These are phyloP conservation scores for Arthrobotrys conoides DNA, from an alignment of 2,329 filamentous ascomycete genomes.

Conservation along the genomic window DNA sequence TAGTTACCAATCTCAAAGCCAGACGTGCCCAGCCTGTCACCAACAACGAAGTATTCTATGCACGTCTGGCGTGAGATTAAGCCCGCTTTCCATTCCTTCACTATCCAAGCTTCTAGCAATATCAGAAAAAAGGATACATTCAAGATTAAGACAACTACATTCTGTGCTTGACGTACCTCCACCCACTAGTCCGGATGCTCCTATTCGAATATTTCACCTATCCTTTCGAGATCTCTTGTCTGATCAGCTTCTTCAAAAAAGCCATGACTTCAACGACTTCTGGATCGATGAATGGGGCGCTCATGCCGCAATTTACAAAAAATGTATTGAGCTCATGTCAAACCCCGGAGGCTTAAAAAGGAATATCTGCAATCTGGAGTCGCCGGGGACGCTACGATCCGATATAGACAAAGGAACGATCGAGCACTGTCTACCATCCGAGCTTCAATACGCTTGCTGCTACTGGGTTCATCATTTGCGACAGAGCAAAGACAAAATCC, in stretches of 20 bases:
- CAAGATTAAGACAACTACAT: slow-evolving; percentile 8
- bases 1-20: too few species aligned
- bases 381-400: slow-evolving; percentile 52
- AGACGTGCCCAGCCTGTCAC: too few species aligned
- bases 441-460: slow-evolving; percentile 66
- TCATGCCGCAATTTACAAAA: neutral
- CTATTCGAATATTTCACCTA: slow-evolving; percentile 40
- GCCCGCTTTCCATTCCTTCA: neutral
- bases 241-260: neutral
- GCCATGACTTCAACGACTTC: neutral
- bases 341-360: slow-evolving; percentile 56
- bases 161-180: slow-evolving; percentile 29
- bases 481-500: slow-evolving; percentile 62
- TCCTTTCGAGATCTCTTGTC: slow-evolving; percentile 54
- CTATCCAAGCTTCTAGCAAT: slow-evolving; percentile 3
- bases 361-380: slow-evolving; percentile 64
- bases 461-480: slow-evolving; percentile 66
- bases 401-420: slow-evolving; percentile 61
- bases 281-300: slow-evolving; percentile 1
- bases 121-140: neutral
- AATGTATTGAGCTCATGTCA: slow-evolving; percentile 30
- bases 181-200: neutral
- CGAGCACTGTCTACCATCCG: slow-evolving; percentile 64
- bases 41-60: too few species aligned
- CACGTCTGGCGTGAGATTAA: too few species aligned